Evolutionary conservation across 1,139 yeast genomes (phyloP).

Genomic region (Blastobotrys elegans): DNA sequence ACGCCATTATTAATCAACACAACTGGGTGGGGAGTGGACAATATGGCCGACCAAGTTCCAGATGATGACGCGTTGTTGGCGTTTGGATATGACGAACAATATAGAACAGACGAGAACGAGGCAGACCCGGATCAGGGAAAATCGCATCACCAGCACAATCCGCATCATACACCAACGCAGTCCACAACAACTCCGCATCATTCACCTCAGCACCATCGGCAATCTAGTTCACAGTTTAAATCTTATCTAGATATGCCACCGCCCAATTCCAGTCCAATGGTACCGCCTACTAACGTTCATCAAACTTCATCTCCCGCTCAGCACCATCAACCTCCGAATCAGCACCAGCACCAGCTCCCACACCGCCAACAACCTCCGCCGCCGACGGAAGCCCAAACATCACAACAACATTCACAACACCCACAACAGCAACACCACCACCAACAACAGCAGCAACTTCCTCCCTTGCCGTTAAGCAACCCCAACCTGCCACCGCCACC

Average conservation of each 20-base stretch:
- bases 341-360: neutral
- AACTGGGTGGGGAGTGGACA: slow-evolving; percentile 2
- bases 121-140: neutral
- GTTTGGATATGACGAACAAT: slow-evolving; percentile 12
- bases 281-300: neutral
- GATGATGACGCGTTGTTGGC: slow-evolving; percentile 17
- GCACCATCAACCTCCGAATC: neutral
- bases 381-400: neutral
- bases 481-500: slow-evolving; percentile 11
- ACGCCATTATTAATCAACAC: neutral
- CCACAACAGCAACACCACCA: neutral
- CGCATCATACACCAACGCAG: neutral
- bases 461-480: neutral
- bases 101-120: neutral
- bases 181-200: slow-evolving; percentile 1
- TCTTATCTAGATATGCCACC: slow-evolving; percentile 1
- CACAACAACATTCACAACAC: slow-evolving; percentile 4
- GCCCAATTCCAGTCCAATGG: neutral
- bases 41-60: slow-evolving; percentile 16
- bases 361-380: neutral
- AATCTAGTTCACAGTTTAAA: neutral
- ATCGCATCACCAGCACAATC: neutral
- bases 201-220: slow-evolving; percentile 1
- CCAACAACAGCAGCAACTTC: slow-evolving; percentile 3
- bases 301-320: neutral